Evolutionary conservation across 805 yeast genomes (phyloP), one percentile per base, ranked within the genome.

Genomic region (Lachancea dasiensis): DNA sequence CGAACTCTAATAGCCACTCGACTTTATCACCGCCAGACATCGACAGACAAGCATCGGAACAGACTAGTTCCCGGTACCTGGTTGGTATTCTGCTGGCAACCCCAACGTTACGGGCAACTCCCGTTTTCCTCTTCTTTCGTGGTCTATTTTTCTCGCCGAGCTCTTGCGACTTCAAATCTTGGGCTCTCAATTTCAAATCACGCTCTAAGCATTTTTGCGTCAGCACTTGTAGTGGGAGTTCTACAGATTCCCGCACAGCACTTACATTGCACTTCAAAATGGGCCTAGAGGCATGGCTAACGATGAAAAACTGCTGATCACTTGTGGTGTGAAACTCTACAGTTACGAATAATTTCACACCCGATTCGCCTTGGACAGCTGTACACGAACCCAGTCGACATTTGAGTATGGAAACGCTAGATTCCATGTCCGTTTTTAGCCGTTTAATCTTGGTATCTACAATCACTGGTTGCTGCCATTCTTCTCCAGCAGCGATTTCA

Each of bases 221-320:
- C 37, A 33, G 15, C 3, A 38, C 21, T 27, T 28, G 30, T 3
- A 38, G 34, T 11, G 41, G 26, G 14, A 27, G 21, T 10, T 38
- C 34, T 5, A 38, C 16, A 14, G 15, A 7, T 8, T 33, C 38
- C 7, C 36, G 22, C 10, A 18, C 26, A 3, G 23, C 30, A 6
- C 37, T 32, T 17, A 33, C 38, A 28, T 33, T 23, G 34, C 41
- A 38, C 16, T 38, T 38, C 22, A 38, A 11, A 6, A 38, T 15
- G 2, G 41, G 41, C 14, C 20, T 26, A 6, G 30, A 20, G 8
- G 31, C 37, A 16, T 25, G 18, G 16, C 23, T 34, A 18, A 19
- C 31, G 15, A 34, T 27, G 31, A 34, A 34, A 16, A 34, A 34
- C 9, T 19, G 37, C 24, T 8, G 9, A 10, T 27, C 26, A 26